phyloP scores from a whole-genome alignment of 805 yeast species.

The Cephaloascus albidus region DNA sequence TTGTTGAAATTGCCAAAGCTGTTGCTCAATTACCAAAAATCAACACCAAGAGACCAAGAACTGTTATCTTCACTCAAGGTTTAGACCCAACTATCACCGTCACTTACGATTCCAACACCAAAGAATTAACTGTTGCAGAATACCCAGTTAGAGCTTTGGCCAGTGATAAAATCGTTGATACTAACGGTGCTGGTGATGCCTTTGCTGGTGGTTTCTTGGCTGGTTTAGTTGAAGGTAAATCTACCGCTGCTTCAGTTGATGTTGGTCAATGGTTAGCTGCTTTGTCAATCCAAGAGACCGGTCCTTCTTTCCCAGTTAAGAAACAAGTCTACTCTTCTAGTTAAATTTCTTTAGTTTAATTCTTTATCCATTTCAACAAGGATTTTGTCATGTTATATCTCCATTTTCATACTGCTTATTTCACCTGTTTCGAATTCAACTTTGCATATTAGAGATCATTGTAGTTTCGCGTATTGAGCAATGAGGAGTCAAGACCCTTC shows the following conservation, averaged over 20 bases:
- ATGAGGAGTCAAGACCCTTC: no score
- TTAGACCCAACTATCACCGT: slow-evolving; percentile 83
- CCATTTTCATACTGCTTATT: no score
- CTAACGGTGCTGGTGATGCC: slow-evolving; percentile 99
- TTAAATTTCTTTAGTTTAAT: background rate
- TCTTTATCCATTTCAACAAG: background rate
- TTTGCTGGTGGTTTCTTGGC: slow-evolving; percentile 96
- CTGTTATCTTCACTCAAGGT: slow-evolving; percentile 94
- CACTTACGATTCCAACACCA: slow-evolving; percentile 38
- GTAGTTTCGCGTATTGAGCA: no score
- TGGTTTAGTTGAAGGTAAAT: slow-evolving; percentile 68
- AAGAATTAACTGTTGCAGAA: slow-evolving; percentile 36
- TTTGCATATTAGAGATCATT: no score
- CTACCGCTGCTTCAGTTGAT: slow-evolving; percentile 51
- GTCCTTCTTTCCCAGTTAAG: slow-evolving; percentile 88
- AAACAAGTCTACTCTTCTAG: slow-evolving; percentile 37
- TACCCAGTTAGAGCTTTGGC: slow-evolving; percentile 70
- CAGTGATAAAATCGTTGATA: slow-evolving; percentile 64
- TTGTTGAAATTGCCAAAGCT: slow-evolving; percentile 70
- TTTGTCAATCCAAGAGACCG: slow-evolving; percentile 83
- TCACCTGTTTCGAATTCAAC: background rate
- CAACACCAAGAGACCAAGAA: slow-evolving; percentile 61
- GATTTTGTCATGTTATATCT: no score
- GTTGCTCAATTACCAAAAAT: slow-evolving; percentile 74
- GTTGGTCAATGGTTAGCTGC: slow-evolving; percentile 97